Percentiles rank a stretch among this genome's conserved stretches.
Evolutionary conservation across 352 stramenopile genomes (phyloP).

Genomic region (Pythium sp.): DNA sequence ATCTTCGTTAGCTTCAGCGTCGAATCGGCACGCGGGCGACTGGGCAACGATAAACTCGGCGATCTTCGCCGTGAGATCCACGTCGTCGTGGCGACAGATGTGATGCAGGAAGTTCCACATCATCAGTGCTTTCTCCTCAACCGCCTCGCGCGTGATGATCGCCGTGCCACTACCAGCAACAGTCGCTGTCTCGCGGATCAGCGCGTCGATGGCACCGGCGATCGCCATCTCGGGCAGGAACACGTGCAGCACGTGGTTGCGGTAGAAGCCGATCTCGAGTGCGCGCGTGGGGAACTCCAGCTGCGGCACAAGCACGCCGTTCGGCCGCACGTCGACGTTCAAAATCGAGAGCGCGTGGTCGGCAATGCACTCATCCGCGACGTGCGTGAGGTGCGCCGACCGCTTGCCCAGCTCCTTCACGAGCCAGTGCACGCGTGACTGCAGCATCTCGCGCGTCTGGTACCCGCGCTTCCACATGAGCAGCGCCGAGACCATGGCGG

Average conservation of each 20-base stretch:
- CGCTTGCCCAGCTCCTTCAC: conserved; percentile 43
- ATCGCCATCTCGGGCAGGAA: conserved; percentile 79
- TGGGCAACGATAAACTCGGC: conserved; percentile 28
- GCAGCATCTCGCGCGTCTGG: conserved; percentile 59
- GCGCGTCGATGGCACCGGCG: conserved; percentile 48
- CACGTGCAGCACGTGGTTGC: conserved; percentile 81
- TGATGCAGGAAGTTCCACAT: conserved; percentile 66
- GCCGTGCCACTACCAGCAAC: background rate
- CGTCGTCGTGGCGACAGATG: conserved; percentile 56
- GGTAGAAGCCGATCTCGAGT: conserved; percentile 80
- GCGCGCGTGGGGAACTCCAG: conserved; percentile 59
- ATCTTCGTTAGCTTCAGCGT: background rate
- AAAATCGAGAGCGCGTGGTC: conserved; percentile 62
- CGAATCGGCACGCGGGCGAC: conserved; percentile 6
- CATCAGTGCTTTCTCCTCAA: conserved; percentile 42
- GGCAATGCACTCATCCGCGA: conserved; percentile 48
- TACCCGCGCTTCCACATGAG: conserved; percentile 78
- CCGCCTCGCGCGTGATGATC: conserved; percentile 24
- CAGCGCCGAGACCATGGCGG: conserved; percentile 63
- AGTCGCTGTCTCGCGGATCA: conserved; percentile 23
- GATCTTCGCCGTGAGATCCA: conserved; percentile 43
- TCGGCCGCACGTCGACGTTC: conserved; percentile 38
- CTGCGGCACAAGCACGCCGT: conserved; percentile 47
- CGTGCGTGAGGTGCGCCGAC: conserved; percentile 53
- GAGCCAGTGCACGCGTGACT: conserved; percentile 52